Conservation (phyloP, 2,329 filamentous ascomycete genomes). For the Ophiostoma sp. region DNA sequence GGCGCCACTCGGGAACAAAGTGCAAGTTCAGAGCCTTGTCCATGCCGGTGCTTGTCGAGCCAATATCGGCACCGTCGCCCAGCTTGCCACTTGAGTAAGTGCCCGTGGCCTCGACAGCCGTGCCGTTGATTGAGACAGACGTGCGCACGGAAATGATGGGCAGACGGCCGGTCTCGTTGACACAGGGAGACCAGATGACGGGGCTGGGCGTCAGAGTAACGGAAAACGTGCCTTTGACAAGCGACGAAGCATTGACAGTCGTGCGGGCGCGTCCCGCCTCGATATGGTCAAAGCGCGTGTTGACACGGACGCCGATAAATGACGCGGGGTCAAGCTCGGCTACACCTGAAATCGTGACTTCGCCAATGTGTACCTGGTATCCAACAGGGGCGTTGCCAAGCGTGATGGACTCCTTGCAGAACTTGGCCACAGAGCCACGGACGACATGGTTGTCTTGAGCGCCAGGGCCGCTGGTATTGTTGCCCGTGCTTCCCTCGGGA, state of each 20-base stretch:
- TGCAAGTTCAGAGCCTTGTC: conserved; percentile 29
- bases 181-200: conserved; percentile 30
- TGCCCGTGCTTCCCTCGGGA: not conserved
- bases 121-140: conserved; percentile 29
- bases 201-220: conserved; percentile 25
- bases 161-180: conserved; percentile 28
- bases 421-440: conserved; percentile 30
- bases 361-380: conserved; percentile 31
- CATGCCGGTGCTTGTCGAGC: conserved; percentile 6
- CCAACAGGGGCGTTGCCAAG: conserved; percentile 31
- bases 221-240: conserved; percentile 24
- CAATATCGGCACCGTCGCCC: not conserved
- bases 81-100: conserved; percentile 28
- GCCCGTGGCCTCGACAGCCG: conserved; percentile 23
- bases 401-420: conserved; percentile 31
- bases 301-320: conserved; percentile 27
- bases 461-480: not conserved
- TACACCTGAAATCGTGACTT: conserved; percentile 28
- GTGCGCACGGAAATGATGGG: conserved; percentile 29
- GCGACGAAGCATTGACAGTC: conserved; percentile 25
- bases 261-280: conserved; percentile 24
- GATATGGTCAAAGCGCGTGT: conserved; percentile 28
- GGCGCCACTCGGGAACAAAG: conserved; percentile 31
- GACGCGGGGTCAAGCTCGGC: conserved; percentile 28
- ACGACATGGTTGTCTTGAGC: conserved; percentile 17